Evolutionary conservation across 1,284 basidiomycete genomes (phyloP).

Genomic region (Leucoagaricus sp.): DNA sequence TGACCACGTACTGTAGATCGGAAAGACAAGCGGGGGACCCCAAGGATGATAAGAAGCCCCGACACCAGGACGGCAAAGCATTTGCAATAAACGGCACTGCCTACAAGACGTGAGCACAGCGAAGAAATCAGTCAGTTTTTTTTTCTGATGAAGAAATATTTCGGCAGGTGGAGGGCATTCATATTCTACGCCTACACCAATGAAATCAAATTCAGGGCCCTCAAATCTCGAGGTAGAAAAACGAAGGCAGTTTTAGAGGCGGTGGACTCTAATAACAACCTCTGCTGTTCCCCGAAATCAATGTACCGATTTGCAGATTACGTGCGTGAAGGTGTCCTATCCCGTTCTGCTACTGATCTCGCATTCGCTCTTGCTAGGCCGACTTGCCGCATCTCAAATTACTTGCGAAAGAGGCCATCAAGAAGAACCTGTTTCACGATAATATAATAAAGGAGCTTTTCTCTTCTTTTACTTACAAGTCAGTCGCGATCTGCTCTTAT

Average conservation of each 20-base stretch:
- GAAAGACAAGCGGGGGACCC: no score
- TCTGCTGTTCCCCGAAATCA: conserved; percentile 16
- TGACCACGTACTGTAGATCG: background rate
- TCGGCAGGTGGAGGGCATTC: conserved; percentile 6
- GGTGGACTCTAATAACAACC: background rate
- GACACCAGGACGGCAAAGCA: background rate
- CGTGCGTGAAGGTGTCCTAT: background rate
- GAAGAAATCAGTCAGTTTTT: background rate
- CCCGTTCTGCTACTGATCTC: background rate
- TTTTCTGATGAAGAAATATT: background rate
- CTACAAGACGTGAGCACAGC: conserved; percentile 2
- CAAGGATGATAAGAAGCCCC: no score
- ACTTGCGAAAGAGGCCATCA: conserved; percentile 8
- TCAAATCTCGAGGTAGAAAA: background rate
- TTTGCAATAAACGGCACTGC: conserved; percentile 13
- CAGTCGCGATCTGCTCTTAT: background rate
- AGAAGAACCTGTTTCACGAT: background rate
- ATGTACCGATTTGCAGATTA: conserved; percentile 18
- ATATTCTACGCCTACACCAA: conserved; percentile 11
- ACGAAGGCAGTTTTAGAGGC: background rate
- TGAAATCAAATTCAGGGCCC: conserved; percentile 1
- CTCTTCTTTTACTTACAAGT: conserved; percentile 8
- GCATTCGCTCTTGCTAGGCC: background rate
- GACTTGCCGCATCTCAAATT: conserved; percentile 2
- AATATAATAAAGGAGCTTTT: conserved; percentile 15